Evolutionary conservation across 2,329 filamentous ascomycete species (phyloP), one percentile per base, ranked within the genome.

Genomic region (Trichoderma aggressivum): DNA sequence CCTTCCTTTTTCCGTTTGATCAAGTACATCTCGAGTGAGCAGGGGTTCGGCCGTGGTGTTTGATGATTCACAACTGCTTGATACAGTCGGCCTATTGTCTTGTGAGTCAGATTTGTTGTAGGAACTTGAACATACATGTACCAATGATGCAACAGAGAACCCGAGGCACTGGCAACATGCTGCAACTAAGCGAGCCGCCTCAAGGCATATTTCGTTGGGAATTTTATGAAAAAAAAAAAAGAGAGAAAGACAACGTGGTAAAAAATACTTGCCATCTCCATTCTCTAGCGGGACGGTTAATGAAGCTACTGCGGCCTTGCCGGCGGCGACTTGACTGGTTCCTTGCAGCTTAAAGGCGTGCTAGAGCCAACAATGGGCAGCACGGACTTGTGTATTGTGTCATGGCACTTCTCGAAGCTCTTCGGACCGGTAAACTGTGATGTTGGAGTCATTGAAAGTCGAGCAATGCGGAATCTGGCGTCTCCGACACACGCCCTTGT

Each of bases 331-430:
- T 76, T 79, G 74, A 78, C 78, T 78, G 78, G 78, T 80, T 78
- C 75, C 77, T 59, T 79, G 71, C 65, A 78, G 77, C 76, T 73
- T 77, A 77, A 77, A 77, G 75, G 77, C 76, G 72, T 30, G 6
- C 58, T 36, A 59, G 7, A 21, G 21, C 60, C 53, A 70, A 55
- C 62, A 47, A 62, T 53, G n/a, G 47, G 47, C 56, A 30, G 61
- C 68, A 69, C 55, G 34, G 65, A 69, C 39, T n/a, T n/a, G 16
- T 53, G 65, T 30, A 28, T 36, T 60, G 56, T 69, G 65, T 69
- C 65, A 69, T 61, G 65, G 59, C 64, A 12, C 12, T 39, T 50
- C 28, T 34, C 12, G 7, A 34, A 11, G 5, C n/a, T 21, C 28
- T 59, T 18, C 65, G n/a, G 26, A 60, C n/a, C n/a, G 34, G 36